These are phyloP conservation scores for Moesziomyces sp. DNA, from an alignment of 1,284 basidiomycete species.

Conservation along the genomic window DNA sequence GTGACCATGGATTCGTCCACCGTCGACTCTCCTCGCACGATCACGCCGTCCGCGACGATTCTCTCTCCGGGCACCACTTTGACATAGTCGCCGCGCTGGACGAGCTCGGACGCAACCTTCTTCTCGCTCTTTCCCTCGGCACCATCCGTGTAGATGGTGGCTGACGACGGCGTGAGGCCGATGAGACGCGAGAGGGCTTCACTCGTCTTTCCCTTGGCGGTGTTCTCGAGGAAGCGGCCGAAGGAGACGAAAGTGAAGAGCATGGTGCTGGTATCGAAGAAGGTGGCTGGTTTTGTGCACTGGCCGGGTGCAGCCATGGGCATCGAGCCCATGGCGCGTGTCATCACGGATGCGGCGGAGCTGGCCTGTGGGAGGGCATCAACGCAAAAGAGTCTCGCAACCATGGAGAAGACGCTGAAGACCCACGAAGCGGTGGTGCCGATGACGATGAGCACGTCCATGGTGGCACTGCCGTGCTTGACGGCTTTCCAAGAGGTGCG, in stretches of 20 bases:
- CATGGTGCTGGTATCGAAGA: slow-evolving; percentile 99
- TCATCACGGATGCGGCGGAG: slow-evolving; percentile 3
- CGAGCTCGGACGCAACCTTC: slow-evolving; percentile 90
- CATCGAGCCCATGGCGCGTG: slow-evolving; percentile 29
- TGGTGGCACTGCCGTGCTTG: slow-evolving; percentile 85
- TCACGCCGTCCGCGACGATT: slow-evolving; percentile 92
- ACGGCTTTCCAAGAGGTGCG: slow-evolving; percentile 88
- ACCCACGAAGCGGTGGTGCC: slow-evolving; percentile 93
- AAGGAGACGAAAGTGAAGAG: slow-evolving; percentile 96
- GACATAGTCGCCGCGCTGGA: slow-evolving; percentile 91
- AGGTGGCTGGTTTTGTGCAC: slow-evolving; percentile 83
- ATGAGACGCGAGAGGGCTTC: slow-evolving; percentile 96
- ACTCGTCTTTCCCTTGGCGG: slow-evolving; percentile 95
- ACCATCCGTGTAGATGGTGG: slow-evolving; percentile 84
- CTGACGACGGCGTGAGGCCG: slow-evolving; percentile 91
- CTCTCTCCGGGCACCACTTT: slow-evolving; percentile 97
- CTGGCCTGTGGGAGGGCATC: slow-evolving; percentile 9
- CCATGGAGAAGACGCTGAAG: slow-evolving; percentile 83
- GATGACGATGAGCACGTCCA: slow-evolving; percentile 92
- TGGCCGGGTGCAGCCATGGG: slow-evolving; percentile 61
- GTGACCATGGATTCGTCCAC: slow-evolving; percentile 98
- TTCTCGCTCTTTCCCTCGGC: slow-evolving; percentile 78
- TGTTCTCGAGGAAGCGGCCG: slow-evolving; percentile 94
- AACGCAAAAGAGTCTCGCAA: slow-evolving; percentile 51
- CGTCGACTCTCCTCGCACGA: slow-evolving; percentile 83